Evolutionary conservation across 2,329 filamentous ascomycete genomes (phyloP).

Genomic region (Xylariaceae sp.): DNA sequence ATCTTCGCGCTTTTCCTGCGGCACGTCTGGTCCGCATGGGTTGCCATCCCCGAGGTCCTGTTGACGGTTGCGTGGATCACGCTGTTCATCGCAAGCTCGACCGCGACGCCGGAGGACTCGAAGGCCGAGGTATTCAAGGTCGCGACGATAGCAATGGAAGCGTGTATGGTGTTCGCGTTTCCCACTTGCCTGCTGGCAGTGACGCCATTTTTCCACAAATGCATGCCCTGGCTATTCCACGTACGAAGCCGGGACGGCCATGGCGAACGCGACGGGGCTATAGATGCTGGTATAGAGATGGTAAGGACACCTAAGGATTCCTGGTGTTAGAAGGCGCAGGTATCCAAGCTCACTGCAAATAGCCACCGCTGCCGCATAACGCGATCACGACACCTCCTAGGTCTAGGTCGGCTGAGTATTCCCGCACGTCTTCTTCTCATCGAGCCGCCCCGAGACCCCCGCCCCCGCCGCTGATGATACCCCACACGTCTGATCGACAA

Average conservation of each 20-base stretch:
- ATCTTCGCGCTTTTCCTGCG: slow-evolving; percentile 16
- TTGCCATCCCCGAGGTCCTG: slow-evolving; percentile 15
- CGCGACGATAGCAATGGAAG: slow-evolving; percentile 17
- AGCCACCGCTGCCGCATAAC: background rate
- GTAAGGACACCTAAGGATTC: slow-evolving; percentile 10
- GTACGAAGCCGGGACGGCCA: background rate
- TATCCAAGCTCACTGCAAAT: slow-evolving; percentile 1
- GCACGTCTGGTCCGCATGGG: slow-evolving; percentile 15
- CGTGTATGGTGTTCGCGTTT: slow-evolving; percentile 19
- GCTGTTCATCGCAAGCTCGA: slow-evolving; percentile 4
- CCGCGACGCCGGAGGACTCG: slow-evolving; percentile 8
- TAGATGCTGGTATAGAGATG: slow-evolving; percentile 3
- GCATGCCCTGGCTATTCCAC: slow-evolving; percentile 13
- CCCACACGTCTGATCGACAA: background rate
- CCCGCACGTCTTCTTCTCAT: background rate
- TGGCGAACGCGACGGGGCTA: background rate
- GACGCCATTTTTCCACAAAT: slow-evolving; percentile 18
- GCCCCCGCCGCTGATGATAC: background rate
- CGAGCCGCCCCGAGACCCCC: background rate
- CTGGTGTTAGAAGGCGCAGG: background rate
- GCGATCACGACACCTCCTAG: background rate
- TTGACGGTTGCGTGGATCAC: slow-evolving; percentile 14
- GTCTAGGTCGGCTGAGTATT: background rate
- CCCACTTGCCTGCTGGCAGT: slow-evolving; percentile 15
- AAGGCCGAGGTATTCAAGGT: slow-evolving; percentile 11